Conservation (phyloP, 345 rosid genomes). For the Chamaenerion angustifolium region DNA sequence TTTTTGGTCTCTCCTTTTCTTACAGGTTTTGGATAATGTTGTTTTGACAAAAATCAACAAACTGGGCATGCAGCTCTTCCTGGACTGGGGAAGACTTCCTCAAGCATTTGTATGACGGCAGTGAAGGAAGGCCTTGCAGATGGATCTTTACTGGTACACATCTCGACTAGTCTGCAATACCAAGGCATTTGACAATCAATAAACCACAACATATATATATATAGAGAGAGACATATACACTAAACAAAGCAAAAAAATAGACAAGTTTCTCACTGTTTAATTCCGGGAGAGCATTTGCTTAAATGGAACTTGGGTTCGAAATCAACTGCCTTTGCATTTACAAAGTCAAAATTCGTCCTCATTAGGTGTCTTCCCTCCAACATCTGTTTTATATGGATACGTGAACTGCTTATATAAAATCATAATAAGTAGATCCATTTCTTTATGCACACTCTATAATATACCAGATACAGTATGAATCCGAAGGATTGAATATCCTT, state of each 20-base stretch:
- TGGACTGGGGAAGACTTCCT: constrained; percentile 18
- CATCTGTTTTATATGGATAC: constrained; percentile 23
- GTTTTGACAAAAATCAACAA: background rate
- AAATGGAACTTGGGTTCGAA: constrained; percentile 21
- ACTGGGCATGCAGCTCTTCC: constrained; percentile 19
- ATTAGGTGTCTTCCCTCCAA: constrained; percentile 23
- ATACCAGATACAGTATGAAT: constrained; percentile 35
- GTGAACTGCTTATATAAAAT: no score
- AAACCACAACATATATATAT: background rate
- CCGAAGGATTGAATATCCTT: constrained; percentile 30
- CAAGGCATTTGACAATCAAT: no score
- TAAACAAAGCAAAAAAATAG: background rate
- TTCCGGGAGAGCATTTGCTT: constrained; percentile 28
- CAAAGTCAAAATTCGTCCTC: constrained; percentile 8
- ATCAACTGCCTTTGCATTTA: constrained; percentile 13
- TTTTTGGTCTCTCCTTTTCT: no score
- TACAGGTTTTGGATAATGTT: no score
- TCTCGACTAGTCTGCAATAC: constrained; percentile 20
- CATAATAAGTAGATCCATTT: no score
- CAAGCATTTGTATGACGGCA: constrained; percentile 20
- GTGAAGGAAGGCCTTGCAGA: constrained; percentile 16
- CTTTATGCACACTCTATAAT: no score
- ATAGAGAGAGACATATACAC: no score
- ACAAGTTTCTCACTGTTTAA: constrained; percentile 24
- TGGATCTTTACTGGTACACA: constrained; percentile 21